Evolutionary conservation across 2,329 filamentous ascomycete species (phyloP).

Genomic region (Nemania sp.): DNA sequence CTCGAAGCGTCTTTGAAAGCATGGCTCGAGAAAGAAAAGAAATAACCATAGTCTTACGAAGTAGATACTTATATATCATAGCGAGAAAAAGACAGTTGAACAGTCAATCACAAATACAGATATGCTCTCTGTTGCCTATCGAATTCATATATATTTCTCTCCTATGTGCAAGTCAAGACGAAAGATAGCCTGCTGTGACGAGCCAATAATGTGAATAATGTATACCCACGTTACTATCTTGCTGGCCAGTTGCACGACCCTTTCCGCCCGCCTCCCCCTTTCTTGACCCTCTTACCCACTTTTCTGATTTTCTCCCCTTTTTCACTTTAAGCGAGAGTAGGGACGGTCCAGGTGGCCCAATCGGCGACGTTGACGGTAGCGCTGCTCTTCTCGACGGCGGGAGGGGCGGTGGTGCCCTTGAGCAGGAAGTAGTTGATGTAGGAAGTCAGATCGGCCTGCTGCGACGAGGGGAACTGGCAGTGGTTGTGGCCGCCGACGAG

Average conservation of each 20-base stretch:
- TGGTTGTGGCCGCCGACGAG: slow-evolving; percentile 58
- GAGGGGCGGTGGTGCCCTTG: slow-evolving; percentile 39
- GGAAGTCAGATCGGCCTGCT: slow-evolving; percentile 54
- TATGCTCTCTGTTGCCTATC: neutral
- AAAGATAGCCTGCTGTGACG: no score
- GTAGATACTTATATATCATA: no score
- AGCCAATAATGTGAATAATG: no score
- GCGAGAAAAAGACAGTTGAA: no score
- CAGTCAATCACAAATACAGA: neutral
- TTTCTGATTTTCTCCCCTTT: neutral
- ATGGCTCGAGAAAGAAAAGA: slow-evolving; percentile 27
- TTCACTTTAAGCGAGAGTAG: slow-evolving; percentile 35
- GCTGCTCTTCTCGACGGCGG: slow-evolving; percentile 44
- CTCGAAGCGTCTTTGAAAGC: slow-evolving; percentile 28
- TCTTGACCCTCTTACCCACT: no score
- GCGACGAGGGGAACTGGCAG: slow-evolving; percentile 57
- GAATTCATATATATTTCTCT: no score
- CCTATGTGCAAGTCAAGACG: no score
- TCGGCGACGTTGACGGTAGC: slow-evolving; percentile 43
- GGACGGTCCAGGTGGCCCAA: slow-evolving; percentile 49
- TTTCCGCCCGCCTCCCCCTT: no score
- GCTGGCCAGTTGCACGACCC: no score
- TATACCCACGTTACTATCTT: no score
- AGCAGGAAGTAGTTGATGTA: slow-evolving; percentile 61
- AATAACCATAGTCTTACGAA: no score